Evolutionary conservation across 202 grass and related monocot species (phyloP).

Genomic region (Elaeis oleifera): DNA sequence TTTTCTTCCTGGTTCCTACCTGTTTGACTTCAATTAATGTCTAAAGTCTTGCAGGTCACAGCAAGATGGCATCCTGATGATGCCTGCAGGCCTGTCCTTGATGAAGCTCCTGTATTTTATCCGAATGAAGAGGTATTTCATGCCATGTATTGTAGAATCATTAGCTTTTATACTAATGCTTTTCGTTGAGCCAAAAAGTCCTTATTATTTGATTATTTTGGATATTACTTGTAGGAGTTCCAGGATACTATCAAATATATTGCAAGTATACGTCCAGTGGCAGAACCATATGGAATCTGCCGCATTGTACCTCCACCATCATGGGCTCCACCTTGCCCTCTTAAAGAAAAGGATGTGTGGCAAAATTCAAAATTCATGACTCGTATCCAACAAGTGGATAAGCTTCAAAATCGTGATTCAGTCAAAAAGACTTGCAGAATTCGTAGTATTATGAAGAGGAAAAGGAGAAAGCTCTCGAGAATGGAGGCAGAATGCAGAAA

Average conservation of each 20-base stretch:
- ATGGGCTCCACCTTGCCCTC: slow-evolving; percentile 30
- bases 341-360: slow-evolving; percentile 25
- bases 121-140: slow-evolving; percentile 35
- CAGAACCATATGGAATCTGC: slow-evolving; percentile 41
- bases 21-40: neutral
- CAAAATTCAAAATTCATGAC: slow-evolving; percentile 28
- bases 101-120: slow-evolving; percentile 41
- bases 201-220: neutral
- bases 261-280: slow-evolving; percentile 20
- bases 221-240: slow-evolving; percentile 27
- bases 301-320: slow-evolving; percentile 38
- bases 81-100: slow-evolving; percentile 21
- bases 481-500: neutral
- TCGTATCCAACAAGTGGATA: slow-evolving; percentile 33
- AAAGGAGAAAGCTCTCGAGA: slow-evolving; percentile 22
- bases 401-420: slow-evolving; percentile 34
- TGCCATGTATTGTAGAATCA: neutral
- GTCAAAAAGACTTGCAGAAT: slow-evolving; percentile 13
- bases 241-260: slow-evolving; percentile 34
- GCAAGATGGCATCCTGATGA: slow-evolving; percentile 34
- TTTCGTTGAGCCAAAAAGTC: neutral
- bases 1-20: neutral
- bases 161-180: neutral
- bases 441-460: neutral
- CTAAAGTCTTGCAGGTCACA: slow-evolving; percentile 11